Base-by-base conservation (phyloP, 2,329 filamentous ascomycete species). In the Corynespora cassiicola region DNA sequence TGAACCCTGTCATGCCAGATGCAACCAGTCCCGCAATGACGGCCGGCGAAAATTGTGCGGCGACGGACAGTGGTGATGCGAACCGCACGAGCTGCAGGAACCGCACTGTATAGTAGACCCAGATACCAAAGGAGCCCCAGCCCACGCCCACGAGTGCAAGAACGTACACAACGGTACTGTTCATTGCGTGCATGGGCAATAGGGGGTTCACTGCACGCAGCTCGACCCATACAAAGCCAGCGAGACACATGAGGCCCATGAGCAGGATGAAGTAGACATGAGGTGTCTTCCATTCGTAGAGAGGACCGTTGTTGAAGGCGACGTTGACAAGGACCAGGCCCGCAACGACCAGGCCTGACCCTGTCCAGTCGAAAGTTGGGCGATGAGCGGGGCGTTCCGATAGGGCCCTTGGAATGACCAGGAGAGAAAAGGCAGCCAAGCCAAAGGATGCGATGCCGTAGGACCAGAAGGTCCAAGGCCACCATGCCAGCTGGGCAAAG, bases 71-170 rank as follows among this genome's bases (percentile, higher is more conserved):
- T 3, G 67, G 61, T 8, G 63, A 56, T 20, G 53, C 42, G 10
- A 44, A 39, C n/a, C 67, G 65, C 10, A 67, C 38, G 14, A 58
- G 42, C 26, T 59, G 49, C 6, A 70, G 54, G 40, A 68, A 69
- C 8, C 58, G 54, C 45, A 60, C 66, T 20, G 52, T 59, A 46
- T 68, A 69, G 49, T 59, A 67, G 30, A 69, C 54, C 67, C 68
- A 71, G 32, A 64, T 42, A 26, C 59, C 61, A 26, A 62, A 62
- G 6, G 48, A 45, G 14, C 50, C 60, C 60, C 61, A 65, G 12
- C 60, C 61, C n/a, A 58, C 21, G 12, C 45, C 56, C 15, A 58
- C 48, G 24, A 54, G 43, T 6, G 50, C 52, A 30, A 67, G 55
- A 16, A 63, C 53, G 35, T 48, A 64, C 25, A 40, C 45, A 20